phyloP scores from a whole-genome alignment of 768 basidiomycete genomes.

The Saitozyma sp. region DNA sequence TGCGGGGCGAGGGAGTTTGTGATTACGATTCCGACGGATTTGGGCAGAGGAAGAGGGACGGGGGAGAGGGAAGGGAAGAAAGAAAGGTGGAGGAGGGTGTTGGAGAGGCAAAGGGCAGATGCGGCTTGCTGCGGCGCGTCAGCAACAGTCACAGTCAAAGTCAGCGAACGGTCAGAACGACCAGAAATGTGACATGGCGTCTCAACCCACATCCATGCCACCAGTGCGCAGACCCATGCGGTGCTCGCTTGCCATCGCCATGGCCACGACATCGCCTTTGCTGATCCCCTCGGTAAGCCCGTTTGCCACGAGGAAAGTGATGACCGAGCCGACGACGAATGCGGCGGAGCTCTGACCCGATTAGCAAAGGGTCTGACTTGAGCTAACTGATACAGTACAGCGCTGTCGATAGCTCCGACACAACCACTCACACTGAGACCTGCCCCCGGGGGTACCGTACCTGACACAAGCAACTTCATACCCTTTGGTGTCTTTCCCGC shows the following conservation, averaged over 20 bases:
- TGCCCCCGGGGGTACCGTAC: constrained; percentile 80
- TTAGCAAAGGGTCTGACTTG: neutral
- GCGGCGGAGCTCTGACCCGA: constrained; percentile 59
- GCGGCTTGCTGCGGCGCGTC: constrained; percentile 59
- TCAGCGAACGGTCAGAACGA: neutral
- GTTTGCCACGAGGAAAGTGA: constrained; percentile 77
- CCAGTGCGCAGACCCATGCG: constrained; percentile 64
- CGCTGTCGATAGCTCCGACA: neutral
- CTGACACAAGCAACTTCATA: constrained; percentile 74
- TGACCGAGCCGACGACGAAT: constrained; percentile 82
- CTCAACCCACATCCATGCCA: constrained; percentile 62
- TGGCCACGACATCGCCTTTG: constrained; percentile 71
- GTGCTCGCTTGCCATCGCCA: constrained; percentile 81
- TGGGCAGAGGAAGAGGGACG: constrained; percentile 65
- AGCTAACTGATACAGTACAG: neutral
- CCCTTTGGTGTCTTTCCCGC: constrained; percentile 56
- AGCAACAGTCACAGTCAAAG: neutral
- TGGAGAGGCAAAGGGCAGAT: constrained; percentile 71
- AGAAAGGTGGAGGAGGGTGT: constrained; percentile 72
- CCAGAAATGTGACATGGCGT: neutral
- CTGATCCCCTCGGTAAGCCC: constrained; percentile 61
- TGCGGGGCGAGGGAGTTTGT: constrained; percentile 82
- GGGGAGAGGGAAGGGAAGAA: constrained; percentile 76
- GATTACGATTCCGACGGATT: constrained; percentile 65
- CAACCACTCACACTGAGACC: constrained; percentile 73